phyloP scores from a whole-genome alignment of 306 rosid species.

The Alnus rubra region DNA sequence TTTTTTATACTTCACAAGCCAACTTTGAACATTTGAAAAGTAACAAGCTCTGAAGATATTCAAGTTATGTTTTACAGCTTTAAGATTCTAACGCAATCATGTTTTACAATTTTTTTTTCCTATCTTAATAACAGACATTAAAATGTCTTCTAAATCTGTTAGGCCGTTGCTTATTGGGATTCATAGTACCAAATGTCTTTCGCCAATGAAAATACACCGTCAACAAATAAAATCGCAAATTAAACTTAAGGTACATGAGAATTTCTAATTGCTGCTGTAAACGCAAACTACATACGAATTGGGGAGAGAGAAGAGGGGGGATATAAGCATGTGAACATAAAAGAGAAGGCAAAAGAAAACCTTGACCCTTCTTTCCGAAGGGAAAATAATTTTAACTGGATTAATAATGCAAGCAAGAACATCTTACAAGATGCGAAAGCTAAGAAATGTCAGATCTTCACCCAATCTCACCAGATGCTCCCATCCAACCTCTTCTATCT shows the following conservation, averaged over 20 bases:
- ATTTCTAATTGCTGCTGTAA: background rate
- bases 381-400: background rate
- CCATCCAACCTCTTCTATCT: slow-evolving; percentile 54
- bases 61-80: background rate
- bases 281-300: slow-evolving; percentile 1
- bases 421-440: slow-evolving; percentile 36
- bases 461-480: slow-evolving; percentile 31
- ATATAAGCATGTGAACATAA: background rate
- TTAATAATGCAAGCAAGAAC: background rate
- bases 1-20: background rate
- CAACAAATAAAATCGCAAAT: background rate
- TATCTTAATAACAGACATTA: background rate
- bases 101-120: background rate
- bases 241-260: background rate
- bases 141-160: background rate
- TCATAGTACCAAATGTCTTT: background rate
- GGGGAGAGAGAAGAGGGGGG: background rate
- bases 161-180: background rate
- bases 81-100: background rate
- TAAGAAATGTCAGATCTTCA: slow-evolving; percentile 37
- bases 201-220: background rate
- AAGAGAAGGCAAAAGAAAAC: background rate
- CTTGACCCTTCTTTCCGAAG: background rate
- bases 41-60: background rate
- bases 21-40: background rate